phyloP scores from a whole-genome alignment of 495 filamentous ascomycete species.

The Terfezia boudieri region DNA sequence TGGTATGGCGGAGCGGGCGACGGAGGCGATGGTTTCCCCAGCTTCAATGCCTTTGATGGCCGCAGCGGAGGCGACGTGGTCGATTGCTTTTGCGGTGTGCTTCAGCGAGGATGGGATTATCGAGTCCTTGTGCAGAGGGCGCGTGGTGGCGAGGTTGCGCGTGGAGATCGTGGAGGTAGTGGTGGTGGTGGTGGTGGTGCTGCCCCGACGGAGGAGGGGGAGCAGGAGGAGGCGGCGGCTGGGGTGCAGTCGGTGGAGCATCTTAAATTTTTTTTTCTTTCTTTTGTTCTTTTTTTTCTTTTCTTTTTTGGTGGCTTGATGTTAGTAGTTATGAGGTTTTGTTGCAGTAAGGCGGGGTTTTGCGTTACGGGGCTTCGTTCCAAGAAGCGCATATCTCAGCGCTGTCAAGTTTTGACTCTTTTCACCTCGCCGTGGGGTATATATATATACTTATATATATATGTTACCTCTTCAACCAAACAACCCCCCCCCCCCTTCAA shows the following conservation, averaged over 20 bases:
- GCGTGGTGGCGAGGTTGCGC: neutral
- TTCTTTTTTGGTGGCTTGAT: no score
- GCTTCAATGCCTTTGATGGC: conserved; percentile 17
- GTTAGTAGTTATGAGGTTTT: neutral
- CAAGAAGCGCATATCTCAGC: neutral
- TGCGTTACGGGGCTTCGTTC: neutral
- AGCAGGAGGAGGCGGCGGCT: neutral
- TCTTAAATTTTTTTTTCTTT: no score
- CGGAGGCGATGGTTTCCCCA: conserved; percentile 8
- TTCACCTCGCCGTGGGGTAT: neutral
- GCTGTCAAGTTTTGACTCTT: neutral
- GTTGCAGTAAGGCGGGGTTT: neutral
- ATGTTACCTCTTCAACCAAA: no score
- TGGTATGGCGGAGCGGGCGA: conserved; percentile 6
- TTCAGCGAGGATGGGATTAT: neutral
- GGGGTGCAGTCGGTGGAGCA: neutral
- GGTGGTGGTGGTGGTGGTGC: no score
- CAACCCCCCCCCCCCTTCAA: no score
- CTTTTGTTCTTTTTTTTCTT: no score
- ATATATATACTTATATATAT: no score
- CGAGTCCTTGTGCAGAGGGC: neutral
- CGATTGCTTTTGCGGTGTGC: neutral
- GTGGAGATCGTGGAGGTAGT: neutral
- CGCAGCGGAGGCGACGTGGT: conserved; percentile 6
- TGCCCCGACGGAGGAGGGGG: no score